Base-by-base conservation (phyloP, 2,329 filamentous ascomycete species). In the Sordariomycetes sp. region DNA sequence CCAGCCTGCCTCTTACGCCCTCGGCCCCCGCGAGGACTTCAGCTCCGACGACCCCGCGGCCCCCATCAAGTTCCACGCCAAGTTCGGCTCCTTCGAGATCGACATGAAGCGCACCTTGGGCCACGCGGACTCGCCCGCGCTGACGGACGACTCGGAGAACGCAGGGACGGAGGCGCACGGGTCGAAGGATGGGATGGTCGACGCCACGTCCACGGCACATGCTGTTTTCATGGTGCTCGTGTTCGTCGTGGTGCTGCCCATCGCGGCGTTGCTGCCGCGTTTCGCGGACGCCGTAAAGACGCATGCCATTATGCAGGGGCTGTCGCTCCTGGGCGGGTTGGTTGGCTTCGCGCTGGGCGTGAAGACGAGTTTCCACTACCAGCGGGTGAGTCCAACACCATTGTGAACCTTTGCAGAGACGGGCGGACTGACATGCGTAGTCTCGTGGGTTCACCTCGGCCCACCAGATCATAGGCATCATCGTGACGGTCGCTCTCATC, bases 391-490 rank as follows among this genome's bases (percentile, higher is more conserved):
- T 69, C 58, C 20, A 2, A 10, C 28, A n/a, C 46, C 6, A 48
- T 16, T 20, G 43, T 65, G 61, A 28, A 20, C 34, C 22, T 25
- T 48, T 57, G 25, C 43, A 50, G 24, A 11, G 24, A 16, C n/a
- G 3, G 25, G 50, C 28, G 6, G n/a, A 34, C 51, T 53, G 18
- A 53, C 51, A 25, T 12, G 11, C 16, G 25, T 43, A 83, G 78
- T 80, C 80, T 20, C 79, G 76, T 55, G 69, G 70, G 11, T 81
- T 82, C 68, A 74, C 74, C 52, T 74, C 75, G 1, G 69, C 74
- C 10, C 83, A 86, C 64, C 82, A 86, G 64, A 72, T 86, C 55
- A 70, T 87, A 59, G 83, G 83, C 10, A 72, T 82, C 59, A 65
- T 85, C 18, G 69, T 83, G 46, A 71, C 81, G 53, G 68, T 75